A percentile compares a stretch with the other conserved stretches of the same genome.
phyloP scores from a whole-genome alignment of 2,329 filamentous ascomycete genomes.

The Monilinia fructigena region DNA sequence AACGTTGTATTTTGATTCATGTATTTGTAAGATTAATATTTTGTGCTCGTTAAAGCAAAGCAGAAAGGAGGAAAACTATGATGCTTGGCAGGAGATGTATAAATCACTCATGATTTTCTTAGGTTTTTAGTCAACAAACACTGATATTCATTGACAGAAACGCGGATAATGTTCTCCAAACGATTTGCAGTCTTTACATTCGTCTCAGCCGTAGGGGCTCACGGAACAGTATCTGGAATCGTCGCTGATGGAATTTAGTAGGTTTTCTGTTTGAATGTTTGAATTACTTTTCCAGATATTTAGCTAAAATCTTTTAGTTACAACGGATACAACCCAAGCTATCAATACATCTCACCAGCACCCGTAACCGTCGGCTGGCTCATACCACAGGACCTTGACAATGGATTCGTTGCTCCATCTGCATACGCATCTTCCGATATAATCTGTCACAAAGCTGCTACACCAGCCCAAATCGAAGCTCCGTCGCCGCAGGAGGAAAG shows the following conservation, averaged over 20 bases:
- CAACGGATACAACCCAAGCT: constrained; percentile 37
- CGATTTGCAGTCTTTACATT: constrained; percentile 28
- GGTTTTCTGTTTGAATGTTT: constrained; percentile 1
- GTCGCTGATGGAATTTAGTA: constrained; percentile 38
- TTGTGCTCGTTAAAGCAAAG: background rate
- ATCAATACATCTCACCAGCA: constrained; percentile 39
- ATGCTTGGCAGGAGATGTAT: constrained; percentile 1
- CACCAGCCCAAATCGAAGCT: constrained; percentile 51
- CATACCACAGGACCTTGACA: constrained; percentile 47
- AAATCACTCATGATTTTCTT: background rate
- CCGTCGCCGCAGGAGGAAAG: constrained; percentile 58
- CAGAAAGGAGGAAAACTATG: background rate
- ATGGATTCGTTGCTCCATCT: constrained; percentile 51
- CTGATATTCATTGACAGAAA: background rate
- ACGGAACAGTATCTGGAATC: constrained; percentile 36
- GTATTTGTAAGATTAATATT: background rate
- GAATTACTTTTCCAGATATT: background rate
- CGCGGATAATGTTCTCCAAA: constrained; percentile 28
- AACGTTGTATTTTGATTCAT: constrained; percentile 2
- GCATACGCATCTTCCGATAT: constrained; percentile 53
- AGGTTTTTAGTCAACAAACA: background rate
- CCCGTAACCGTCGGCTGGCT: constrained; percentile 55
- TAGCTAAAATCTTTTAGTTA: constrained; percentile 37
- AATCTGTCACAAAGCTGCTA: constrained; percentile 60
- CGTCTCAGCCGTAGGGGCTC: constrained; percentile 31